phyloP scores from a whole-genome alignment of 78 protist genomes.

The Isochrysis galbana region DNA sequence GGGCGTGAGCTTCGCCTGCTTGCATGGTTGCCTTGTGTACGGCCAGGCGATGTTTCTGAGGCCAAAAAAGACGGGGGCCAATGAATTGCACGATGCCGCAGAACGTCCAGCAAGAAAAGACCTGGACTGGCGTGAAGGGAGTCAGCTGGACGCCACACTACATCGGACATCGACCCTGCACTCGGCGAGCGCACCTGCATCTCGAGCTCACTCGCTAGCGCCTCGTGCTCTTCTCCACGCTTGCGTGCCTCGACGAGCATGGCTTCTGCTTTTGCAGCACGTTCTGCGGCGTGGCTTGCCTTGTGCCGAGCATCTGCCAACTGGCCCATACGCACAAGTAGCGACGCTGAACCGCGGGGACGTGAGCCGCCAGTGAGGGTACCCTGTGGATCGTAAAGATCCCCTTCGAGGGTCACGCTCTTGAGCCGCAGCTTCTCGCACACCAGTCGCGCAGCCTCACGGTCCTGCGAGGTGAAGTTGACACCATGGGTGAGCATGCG shows the following conservation, averaged over 20 bases:
- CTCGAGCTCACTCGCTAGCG: background rate
- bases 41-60: background rate
- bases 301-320: background rate
- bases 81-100: no score
- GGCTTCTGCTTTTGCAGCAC: background rate
- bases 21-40: background rate
- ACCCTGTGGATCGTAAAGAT: slow-evolving; percentile 94
- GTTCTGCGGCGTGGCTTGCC: background rate
- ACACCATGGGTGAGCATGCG: no score
- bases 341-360: background rate
- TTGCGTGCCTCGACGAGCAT: background rate
- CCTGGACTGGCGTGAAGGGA: no score
- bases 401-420: slow-evolving; percentile 96
- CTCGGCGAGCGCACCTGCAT: background rate
- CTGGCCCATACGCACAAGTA: background rate
- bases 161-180: no score
- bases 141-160: no score
- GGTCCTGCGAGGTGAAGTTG: no score
- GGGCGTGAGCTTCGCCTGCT: background rate
- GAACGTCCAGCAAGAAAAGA: no score
- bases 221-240: background rate
- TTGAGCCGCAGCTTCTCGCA: background rate
- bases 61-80: no score
- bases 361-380: slow-evolving; percentile 92
- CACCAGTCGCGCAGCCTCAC: background rate